Evolutionary conservation across 73 alveolate species (phyloP), one percentile per base, ranked within the genome.

Genomic region (Breviolum minutum): DNA sequence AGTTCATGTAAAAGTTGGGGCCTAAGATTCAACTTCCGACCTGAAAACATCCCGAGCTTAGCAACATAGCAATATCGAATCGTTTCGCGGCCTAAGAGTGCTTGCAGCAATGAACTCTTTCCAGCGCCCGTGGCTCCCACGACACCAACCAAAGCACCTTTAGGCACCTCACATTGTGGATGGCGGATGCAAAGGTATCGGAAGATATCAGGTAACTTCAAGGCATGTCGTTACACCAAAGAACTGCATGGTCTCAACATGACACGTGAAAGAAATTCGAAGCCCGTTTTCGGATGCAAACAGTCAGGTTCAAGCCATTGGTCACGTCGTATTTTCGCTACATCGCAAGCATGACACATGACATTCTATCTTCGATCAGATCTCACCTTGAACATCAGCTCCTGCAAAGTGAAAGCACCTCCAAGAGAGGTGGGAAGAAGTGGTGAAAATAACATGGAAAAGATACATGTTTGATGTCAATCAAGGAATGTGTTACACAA

Each of bases 71-170:
- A 19, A n/a, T 6, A 68, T 17, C 77, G 77, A 16, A 30, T 68
- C 63, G 14, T 54, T 40, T 26, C 16, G 32, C 32, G 66, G 73
- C 99, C 99, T 81, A 94, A 84, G 22, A 94, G 22, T 8, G 99
- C 99, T 70, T 79, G 99, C n/a, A 94, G 73, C 60, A 94, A 79
- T 60, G 99, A 94, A 16, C 91, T 73, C 87, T 89, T 89, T 29
- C 96, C 96, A 60, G 93, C 62, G 30, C 93, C 99, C 27, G 99
- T 94, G 30, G 99, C 91, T 54, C 99, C 99, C 74, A 94, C 99
- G 60, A 94, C 83, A 7, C 91, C 99, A 48, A 94, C 87, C 76
- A 94, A 32, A 17, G 84, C 63, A 84, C 99, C 99, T 29, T 60
- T 71, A 17, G 83, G 97, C 13, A 91, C 97, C 97, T 70, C 9